Evolutionary conservation across 2,329 filamentous ascomycete genomes (phyloP).

Genomic region (Nothophoma quercina): DNA sequence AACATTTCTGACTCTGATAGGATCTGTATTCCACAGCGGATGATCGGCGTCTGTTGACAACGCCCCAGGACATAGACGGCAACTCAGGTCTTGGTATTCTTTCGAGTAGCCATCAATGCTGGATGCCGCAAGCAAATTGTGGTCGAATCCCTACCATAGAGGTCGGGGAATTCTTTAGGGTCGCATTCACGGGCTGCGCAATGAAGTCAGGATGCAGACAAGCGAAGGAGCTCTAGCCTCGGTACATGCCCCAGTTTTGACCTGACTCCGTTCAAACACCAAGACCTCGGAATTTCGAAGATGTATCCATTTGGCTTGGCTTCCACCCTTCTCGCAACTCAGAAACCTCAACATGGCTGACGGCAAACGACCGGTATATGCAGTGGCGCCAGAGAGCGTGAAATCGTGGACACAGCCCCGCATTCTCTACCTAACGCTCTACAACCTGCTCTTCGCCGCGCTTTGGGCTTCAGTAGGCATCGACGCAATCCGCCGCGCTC

Average conservation of each 20-base stretch:
- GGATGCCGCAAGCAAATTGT: too few relatives aligned
- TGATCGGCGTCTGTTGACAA: too few relatives aligned
- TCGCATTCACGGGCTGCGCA: neutral
- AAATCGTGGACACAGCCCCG: neutral
- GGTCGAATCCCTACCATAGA: too few relatives aligned
- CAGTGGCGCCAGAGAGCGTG: neutral
- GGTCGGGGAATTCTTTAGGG: too few relatives aligned
- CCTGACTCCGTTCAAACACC: constrained; percentile 8
- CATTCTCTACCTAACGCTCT: constrained; percentile 30
- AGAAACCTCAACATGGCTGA: neutral
- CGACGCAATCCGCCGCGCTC: constrained; percentile 2
- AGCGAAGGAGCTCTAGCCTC: constrained; percentile 16
- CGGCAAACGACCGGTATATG: neutral
- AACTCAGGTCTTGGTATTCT: too few relatives aligned
- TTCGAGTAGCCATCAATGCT: too few relatives aligned
- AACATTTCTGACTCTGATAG: too few relatives aligned
- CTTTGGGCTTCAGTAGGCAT: constrained; percentile 28
- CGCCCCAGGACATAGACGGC: too few relatives aligned
- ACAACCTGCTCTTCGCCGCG: constrained; percentile 30
- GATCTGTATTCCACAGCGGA: too few relatives aligned
- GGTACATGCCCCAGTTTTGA: constrained; percentile 15
- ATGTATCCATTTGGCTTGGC: too few relatives aligned
- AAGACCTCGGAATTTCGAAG: constrained; percentile 11
- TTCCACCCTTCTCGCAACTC: too few relatives aligned
- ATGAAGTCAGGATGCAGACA: constrained; percentile 1